Percentiles rank a stretch among this genome's conserved stretches.
Evolutionary conservation across 352 stramenopile species (phyloP).

Genomic region (Phytophthora nicotianae): DNA sequence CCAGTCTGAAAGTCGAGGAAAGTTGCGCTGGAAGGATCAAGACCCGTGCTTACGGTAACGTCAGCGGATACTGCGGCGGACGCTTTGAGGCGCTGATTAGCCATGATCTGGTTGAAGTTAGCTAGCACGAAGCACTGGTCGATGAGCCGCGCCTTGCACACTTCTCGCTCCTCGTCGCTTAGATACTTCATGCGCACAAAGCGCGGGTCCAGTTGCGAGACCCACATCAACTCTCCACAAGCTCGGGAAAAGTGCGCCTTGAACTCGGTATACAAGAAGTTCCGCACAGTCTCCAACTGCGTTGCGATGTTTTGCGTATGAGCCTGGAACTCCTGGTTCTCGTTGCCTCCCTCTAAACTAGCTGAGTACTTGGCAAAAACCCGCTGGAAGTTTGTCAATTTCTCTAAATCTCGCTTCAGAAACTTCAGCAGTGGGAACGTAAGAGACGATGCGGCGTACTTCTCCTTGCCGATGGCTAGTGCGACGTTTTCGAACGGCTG

Average conservation of each 20-base stretch:
- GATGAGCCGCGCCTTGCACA: slow-evolving; percentile 44
- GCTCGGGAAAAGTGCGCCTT: slow-evolving; percentile 41
- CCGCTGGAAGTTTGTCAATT: slow-evolving; percentile 51
- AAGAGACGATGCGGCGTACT: slow-evolving; percentile 46
- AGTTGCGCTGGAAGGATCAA: slow-evolving; percentile 30
- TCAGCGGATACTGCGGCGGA: slow-evolving; percentile 6
- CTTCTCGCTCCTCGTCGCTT: slow-evolving; percentile 46
- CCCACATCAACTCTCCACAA: slow-evolving; percentile 50
- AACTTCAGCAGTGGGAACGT: slow-evolving; percentile 50
- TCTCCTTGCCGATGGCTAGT: slow-evolving; percentile 47
- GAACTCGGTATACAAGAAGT: slow-evolving; percentile 47
- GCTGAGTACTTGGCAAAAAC: slow-evolving; percentile 36
- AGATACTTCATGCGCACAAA: slow-evolving; percentile 60
- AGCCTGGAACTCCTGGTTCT: slow-evolving; percentile 16
- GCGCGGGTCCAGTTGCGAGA: slow-evolving; percentile 54
- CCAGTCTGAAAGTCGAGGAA: slow-evolving; percentile 48
- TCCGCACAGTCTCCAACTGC: slow-evolving; percentile 39
- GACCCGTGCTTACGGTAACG: slow-evolving; percentile 4
- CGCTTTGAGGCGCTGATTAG: slow-evolving; percentile 39
- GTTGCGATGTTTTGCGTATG: slow-evolving; percentile 36
- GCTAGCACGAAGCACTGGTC: slow-evolving; percentile 48
- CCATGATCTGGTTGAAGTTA: slow-evolving; percentile 45
- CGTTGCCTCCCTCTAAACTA: slow-evolving; percentile 1
- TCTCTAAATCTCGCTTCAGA: slow-evolving; percentile 52
- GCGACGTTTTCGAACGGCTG: slow-evolving; percentile 58